phyloP scores from a whole-genome alignment of 2,329 filamentous ascomycete species.

The Penicillium polonicum region DNA sequence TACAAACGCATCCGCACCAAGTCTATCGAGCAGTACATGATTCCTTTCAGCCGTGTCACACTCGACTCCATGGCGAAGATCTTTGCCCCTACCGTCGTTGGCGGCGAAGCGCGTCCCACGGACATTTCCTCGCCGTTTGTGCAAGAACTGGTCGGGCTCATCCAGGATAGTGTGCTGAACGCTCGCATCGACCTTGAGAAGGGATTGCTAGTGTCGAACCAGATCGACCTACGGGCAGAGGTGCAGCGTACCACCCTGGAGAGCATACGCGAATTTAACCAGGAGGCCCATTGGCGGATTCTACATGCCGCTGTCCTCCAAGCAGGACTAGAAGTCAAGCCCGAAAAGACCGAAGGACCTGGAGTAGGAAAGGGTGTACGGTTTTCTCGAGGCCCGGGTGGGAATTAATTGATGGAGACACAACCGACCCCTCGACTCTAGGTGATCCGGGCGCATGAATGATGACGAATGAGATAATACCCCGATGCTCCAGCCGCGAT shows the following conservation, averaged over 20 bases:
- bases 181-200: constrained; percentile 85
- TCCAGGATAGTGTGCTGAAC: constrained; percentile 67
- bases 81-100: constrained; percentile 57
- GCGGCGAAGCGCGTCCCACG: constrained; percentile 56
- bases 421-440: neutral
- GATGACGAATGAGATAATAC: constrained; percentile 27
- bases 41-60: constrained; percentile 85
- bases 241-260: constrained; percentile 70
- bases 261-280: constrained; percentile 69
- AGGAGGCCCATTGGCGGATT: constrained; percentile 72
- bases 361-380: constrained; percentile 1
- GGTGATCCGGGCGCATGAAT: constrained; percentile 1
- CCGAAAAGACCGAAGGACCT: constrained; percentile 15
- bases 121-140: constrained; percentile 52
- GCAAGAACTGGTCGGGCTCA: constrained; percentile 73
- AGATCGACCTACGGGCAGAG: constrained; percentile 63
- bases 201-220: constrained; percentile 71
- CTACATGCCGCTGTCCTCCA: constrained; percentile 73
- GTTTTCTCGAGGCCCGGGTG: neutral
- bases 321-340: constrained; percentile 70
- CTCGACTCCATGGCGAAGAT: constrained; percentile 73
- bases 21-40: constrained; percentile 89
- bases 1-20: constrained; percentile 79
- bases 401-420: neutral
- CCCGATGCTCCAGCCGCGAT: constrained; percentile 8